Conservation (phyloP, 192 early-diverging fungal genomes). For the Entomortierella chlamydospora region DNA sequence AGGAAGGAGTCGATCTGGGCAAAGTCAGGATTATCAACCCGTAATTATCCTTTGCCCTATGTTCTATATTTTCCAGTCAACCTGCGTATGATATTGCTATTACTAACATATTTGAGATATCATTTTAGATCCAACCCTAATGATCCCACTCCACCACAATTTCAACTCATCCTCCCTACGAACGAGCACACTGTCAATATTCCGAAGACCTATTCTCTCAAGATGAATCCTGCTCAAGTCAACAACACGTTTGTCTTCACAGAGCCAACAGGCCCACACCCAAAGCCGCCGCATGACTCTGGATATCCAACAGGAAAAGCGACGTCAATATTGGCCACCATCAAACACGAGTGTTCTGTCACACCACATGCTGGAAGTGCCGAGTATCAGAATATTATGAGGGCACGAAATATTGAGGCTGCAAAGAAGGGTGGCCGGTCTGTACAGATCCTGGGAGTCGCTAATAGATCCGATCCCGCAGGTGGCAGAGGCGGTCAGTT, state of each 20-base stretch:
- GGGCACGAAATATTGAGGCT: constrained; percentile 70
- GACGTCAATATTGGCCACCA: constrained; percentile 70
- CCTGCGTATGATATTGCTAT: too few relatives aligned
- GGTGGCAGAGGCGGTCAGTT: constrained; percentile 56
- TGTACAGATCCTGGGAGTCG: constrained; percentile 60
- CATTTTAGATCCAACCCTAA: constrained; percentile 33
- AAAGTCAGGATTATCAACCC: constrained; percentile 80
- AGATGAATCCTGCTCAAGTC: constrained; percentile 75
- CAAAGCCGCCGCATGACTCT: constrained; percentile 24
- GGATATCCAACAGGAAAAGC: constrained; percentile 59
- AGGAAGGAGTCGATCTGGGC: constrained; percentile 80
- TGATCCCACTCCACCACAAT: constrained; percentile 61
- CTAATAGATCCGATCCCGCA: constrained; percentile 57
- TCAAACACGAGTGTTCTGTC: constrained; percentile 79
- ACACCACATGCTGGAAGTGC: constrained; percentile 68
- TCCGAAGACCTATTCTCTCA: constrained; percentile 88
- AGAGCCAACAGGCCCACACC: constrained; percentile 60
- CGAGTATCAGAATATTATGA: constrained; percentile 75
- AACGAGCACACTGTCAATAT: constrained; percentile 68
- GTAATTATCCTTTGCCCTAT: constrained; percentile 25
- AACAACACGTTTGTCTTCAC: constrained; percentile 86
- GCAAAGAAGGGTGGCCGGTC: constrained; percentile 60
- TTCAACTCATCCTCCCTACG: constrained; percentile 78
- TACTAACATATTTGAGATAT: too few relatives aligned
- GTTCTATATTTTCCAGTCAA: not conserved